phyloP scores from a whole-genome alignment of 257 asterid species.

The Asclepias syriaca region DNA sequence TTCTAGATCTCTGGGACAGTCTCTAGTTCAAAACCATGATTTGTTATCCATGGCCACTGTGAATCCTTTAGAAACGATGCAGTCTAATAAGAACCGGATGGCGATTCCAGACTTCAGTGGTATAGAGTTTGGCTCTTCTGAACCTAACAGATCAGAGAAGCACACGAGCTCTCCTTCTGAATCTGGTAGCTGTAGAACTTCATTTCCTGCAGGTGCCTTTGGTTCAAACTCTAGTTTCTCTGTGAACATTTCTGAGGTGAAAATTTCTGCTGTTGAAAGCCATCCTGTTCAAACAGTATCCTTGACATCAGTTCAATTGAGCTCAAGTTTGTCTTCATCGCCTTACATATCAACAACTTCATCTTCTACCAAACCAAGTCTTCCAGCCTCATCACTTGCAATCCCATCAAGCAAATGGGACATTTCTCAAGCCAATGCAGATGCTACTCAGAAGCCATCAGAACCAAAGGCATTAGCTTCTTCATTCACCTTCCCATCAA shows the following conservation, averaged over 20 bases:
- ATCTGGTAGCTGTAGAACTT: conserved; percentile 23
- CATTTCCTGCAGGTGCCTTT: conserved; percentile 31
- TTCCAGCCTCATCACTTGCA: conserved; percentile 29
- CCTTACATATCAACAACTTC: conserved; percentile 27
- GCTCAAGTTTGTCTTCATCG: conserved; percentile 24
- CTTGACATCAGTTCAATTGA: conserved; percentile 1
- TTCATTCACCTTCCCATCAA: conserved; percentile 28
- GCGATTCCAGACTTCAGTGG: not conserved
- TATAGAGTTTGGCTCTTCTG: not conserved
- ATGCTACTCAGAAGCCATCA: conserved; percentile 30
- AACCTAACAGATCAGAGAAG: not conserved
- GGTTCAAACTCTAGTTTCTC: conserved; percentile 30
- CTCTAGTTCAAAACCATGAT: conserved; percentile 1
- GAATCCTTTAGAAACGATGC: not conserved
- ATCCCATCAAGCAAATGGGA: conserved; percentile 11
- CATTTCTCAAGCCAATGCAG: conserved; percentile 33
- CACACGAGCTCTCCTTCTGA: conserved; percentile 1
- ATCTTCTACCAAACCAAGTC: conserved; percentile 37
- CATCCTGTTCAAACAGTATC: conserved; percentile 20
- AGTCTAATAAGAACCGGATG: not conserved
- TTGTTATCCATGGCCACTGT: not conserved
- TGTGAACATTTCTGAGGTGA: conserved; percentile 31
- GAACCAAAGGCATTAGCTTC: conserved; percentile 31
- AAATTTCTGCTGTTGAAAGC: conserved; percentile 26
- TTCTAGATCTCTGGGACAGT: conserved; percentile 6